phyloP scores from a whole-genome alignment of 208 protist species.

The Trypanosoma vivax region DNA sequence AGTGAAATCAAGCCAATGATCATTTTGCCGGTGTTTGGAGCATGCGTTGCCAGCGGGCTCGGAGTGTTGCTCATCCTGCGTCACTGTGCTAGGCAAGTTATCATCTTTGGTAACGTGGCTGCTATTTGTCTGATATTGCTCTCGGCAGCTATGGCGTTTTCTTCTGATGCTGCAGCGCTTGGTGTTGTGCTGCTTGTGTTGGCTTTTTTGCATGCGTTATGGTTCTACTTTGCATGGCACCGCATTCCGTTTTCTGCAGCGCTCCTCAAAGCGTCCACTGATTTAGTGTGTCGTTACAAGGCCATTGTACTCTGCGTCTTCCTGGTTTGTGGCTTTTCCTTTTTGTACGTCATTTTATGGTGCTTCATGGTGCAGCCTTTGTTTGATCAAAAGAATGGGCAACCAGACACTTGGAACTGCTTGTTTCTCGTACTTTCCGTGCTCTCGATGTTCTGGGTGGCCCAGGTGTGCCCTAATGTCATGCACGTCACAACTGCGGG shows the following conservation, averaged over 20 bases:
- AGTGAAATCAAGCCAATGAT: too few species aligned
- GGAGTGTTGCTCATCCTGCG: too few species aligned
- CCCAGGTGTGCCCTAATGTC: constrained; percentile 48
- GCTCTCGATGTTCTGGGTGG: constrained; percentile 57
- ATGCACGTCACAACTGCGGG: constrained; percentile 71
- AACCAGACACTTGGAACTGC: constrained; percentile 20
- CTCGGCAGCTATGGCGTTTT: constrained; percentile 10
- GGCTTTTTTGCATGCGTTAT: constrained; percentile 19
- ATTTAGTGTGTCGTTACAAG: constrained; percentile 49
- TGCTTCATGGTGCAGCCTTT: constrained; percentile 24
- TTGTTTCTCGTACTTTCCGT: constrained; percentile 47
- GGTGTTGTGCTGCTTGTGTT: constrained; percentile 18
- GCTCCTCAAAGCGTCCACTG: constrained; percentile 40
- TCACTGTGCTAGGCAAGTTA: neutral
- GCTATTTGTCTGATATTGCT: constrained; percentile 20
- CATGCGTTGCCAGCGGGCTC: too few species aligned
- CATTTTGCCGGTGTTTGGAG: too few species aligned
- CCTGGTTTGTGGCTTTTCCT: constrained; percentile 9
- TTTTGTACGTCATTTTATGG: constrained; percentile 59
- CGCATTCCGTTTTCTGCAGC: constrained; percentile 77
- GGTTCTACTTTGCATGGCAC: constrained; percentile 40
- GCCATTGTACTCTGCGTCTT: constrained; percentile 44
- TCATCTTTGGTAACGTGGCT: constrained; percentile 3
- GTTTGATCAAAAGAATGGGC: constrained; percentile 28
- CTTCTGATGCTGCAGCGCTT: constrained; percentile 1